These are phyloP conservation scores for Kazachstania martiniae DNA, from an alignment of 805 yeast species.

Conservation along the genomic window DNA sequence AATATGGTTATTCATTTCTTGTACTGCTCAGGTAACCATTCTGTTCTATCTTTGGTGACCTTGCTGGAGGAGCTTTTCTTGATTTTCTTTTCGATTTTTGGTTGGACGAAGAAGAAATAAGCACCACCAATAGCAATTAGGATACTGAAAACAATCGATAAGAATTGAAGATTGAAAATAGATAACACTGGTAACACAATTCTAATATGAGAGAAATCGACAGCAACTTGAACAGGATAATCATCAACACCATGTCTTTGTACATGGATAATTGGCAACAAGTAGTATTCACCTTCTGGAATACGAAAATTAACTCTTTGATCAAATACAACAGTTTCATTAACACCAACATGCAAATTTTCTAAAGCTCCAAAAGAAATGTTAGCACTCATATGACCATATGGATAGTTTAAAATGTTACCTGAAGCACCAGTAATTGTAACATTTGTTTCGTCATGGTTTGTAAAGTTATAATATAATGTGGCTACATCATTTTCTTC, in stretches of 20 bases:
- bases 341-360: constrained; percentile 42
- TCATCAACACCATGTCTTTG: constrained; percentile 31
- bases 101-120: constrained; percentile 30
- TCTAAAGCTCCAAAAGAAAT: constrained; percentile 56
- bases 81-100: not conserved
- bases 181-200: constrained; percentile 36
- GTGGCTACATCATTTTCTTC: constrained; percentile 44
- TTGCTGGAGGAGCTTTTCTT: not conserved
- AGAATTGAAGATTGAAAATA: constrained; percentile 31
- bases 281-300: constrained; percentile 42
- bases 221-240: constrained; percentile 42
- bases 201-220: constrained; percentile 45
- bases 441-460: constrained; percentile 41
- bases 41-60: not conserved
- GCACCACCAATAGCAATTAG: constrained; percentile 38
- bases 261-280: constrained; percentile 51
- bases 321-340: constrained; percentile 38
- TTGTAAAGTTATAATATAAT: constrained; percentile 40
- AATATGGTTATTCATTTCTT: constrained; percentile 1
- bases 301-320: constrained; percentile 54
- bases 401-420: constrained; percentile 42
- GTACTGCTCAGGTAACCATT: constrained; percentile 6
- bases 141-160: too few species aligned
- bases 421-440: constrained; percentile 64
- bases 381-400: constrained; percentile 44